These are phyloP conservation scores for Capsicum chinense DNA, from an alignment of 257 asterid genomes.

Conservation along the genomic window DNA sequence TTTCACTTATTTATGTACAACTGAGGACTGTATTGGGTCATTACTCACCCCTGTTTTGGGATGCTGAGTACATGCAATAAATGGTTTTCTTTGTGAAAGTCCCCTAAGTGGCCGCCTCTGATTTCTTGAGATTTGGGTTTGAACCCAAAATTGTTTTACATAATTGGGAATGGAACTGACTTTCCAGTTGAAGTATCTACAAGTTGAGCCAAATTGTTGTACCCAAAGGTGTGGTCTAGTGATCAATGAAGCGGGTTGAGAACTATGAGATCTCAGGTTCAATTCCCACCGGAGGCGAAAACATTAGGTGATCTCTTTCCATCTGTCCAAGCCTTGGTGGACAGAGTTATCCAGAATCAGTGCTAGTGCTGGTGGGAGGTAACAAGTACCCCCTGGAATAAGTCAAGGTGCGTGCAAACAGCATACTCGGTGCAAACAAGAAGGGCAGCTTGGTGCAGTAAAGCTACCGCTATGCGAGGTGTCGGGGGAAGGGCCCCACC, in stretches of 20 bases:
- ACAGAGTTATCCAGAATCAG: too few relatives aligned
- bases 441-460: too few relatives aligned
- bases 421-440: too few relatives aligned
- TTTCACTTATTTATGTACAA: slow-evolving; percentile 11
- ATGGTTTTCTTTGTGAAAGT: neutral
- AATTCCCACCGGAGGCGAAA: neutral
- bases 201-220: neutral
- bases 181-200: neutral
- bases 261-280: neutral
- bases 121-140: slow-evolving; percentile 6
- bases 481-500: too few relatives aligned
- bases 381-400: neutral
- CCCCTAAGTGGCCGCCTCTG: neutral
- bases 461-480: too few relatives aligned
- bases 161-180: neutral
- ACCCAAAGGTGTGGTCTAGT: neutral
- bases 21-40: neutral
- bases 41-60: slow-evolving; percentile 5
- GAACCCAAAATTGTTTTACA: neutral
- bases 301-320: neutral
- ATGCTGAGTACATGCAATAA: neutral
- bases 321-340: neutral
- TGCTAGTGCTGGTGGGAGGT: neutral
- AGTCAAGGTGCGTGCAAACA: neutral
- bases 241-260: neutral